Conservation (phyloP, 768 basidiomycete species). For the Boletus reticulatus region DNA sequence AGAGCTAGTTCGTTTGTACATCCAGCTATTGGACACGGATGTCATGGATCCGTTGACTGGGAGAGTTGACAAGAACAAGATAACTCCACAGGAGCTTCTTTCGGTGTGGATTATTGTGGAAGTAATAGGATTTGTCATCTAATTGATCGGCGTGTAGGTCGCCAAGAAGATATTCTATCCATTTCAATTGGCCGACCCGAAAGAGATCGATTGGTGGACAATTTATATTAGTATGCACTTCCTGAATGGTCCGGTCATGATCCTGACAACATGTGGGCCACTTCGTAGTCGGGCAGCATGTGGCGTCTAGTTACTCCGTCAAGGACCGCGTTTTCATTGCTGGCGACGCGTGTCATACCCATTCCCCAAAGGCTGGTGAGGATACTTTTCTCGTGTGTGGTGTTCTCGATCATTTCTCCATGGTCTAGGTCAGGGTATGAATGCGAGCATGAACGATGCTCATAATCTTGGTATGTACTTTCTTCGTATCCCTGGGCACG, state of each 20-base stretch:
- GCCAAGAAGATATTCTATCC: background rate
- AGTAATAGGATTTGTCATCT: too few relatives aligned
- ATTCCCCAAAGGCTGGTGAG: too few relatives aligned
- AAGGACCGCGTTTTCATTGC: too few relatives aligned
- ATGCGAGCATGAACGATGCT: background rate
- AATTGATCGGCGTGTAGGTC: background rate
- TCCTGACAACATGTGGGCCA: too few relatives aligned
- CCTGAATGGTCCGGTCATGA: background rate
- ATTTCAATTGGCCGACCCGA: background rate
- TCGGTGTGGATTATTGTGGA: background rate
- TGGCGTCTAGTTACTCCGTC: too few relatives aligned
- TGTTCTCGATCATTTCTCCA: background rate
- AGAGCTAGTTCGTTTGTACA: background rate
- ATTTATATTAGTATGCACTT: background rate
- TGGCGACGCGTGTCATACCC: too few relatives aligned
- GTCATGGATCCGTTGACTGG: background rate
- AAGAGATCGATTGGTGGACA: background rate
- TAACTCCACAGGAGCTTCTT: background rate
- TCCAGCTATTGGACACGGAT: background rate
- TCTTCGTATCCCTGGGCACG: background rate
- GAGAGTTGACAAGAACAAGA: background rate
- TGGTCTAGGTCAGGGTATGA: background rate
- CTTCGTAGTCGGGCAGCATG: too few relatives aligned
- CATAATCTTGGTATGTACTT: background rate
- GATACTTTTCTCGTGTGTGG: too few relatives aligned